Base-by-base conservation (phyloP, 495 filamentous ascomycete species). In the Aspergillus ellipticus region DNA sequence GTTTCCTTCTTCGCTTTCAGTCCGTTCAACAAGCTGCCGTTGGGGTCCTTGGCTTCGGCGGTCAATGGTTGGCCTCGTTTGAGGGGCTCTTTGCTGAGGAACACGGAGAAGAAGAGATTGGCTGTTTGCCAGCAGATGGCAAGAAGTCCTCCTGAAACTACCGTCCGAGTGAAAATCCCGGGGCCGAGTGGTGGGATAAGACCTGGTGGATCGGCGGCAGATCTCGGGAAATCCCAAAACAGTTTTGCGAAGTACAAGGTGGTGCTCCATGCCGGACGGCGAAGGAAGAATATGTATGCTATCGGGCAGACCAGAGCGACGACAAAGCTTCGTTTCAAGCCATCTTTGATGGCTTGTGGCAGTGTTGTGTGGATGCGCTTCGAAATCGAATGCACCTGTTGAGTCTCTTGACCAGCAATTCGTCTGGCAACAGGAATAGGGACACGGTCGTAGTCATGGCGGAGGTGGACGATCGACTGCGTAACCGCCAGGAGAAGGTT, bases 31-130 rank as follows among this genome's bases (percentile, higher is more conserved):
- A 98, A 75, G 62, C 87, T 96, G 33, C 90, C 93, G 61, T 95
- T 98, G 1, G 94, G 92, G 72, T 97, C 95, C 59, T 85, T 88
- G 4, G 90, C 89, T 52, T 91, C 87, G 10, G 79, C 75, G 1
- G 90, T 95, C 20, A 98, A 78, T n/a, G 92, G 90, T 60, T 89
- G 85, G 2, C 79, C 85, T 56, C 87, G 84, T 68, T 94, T 95
- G 42, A 96, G 65, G 6, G 95, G 94, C 59, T 87, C 85, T 66
- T 88, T 84, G 20, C 84, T 81, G 57, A 97, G 80, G 70, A 89
- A 90, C 28, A 85, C 65, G 22, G 85, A 84, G 69, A 97, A 97
- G 42, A 86, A 82, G 13, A 79, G 67, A 64, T 95, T 93, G 21
- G 82, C 80, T 5, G 86, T 73, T 41, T 89, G 82, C 89, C 90